These are phyloP conservation scores for Trichomonascaceae sp. DNA, from an alignment of 1,139 yeast genomes.

Conservation along the genomic window DNA sequence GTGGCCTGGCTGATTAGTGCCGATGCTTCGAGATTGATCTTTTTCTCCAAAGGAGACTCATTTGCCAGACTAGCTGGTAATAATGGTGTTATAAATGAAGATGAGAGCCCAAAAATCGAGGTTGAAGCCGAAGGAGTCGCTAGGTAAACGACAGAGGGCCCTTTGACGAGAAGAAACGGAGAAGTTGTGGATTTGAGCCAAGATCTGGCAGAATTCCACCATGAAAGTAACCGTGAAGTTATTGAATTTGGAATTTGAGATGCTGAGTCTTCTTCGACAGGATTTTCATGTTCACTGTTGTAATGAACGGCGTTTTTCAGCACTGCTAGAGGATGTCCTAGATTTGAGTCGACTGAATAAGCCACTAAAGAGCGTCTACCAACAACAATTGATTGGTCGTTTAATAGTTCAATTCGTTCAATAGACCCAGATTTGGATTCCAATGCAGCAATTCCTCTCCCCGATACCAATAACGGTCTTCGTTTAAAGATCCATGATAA, in stretches of 20 bases:
- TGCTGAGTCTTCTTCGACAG: not conserved
- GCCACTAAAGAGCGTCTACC: conserved; percentile 31
- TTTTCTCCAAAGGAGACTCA: conserved; percentile 6
- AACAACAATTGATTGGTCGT: conserved; percentile 32
- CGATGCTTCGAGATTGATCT: conserved; percentile 11
- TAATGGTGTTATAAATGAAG: not conserved
- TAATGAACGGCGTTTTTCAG: conserved; percentile 1
- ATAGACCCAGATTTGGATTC: conserved; percentile 30
- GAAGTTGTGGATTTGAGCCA: conserved; percentile 2
- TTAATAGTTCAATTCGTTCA: conserved; percentile 28
- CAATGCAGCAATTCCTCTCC: conserved; percentile 35
- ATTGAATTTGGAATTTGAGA: not conserved
- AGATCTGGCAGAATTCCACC: not conserved
- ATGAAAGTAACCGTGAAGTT: not conserved
- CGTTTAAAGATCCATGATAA: conserved; percentile 18
- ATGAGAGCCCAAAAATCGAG: not conserved
- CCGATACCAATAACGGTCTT: conserved; percentile 30
- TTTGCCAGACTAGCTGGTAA: conserved; percentile 2
- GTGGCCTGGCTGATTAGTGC: conserved; percentile 12
- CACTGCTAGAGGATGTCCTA: conserved; percentile 2
- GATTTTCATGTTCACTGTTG: not conserved
- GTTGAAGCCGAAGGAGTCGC: conserved; percentile 1
- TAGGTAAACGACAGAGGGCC: conserved; percentile 3
- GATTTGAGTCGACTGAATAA: conserved; percentile 30
- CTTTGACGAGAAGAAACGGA: conserved; percentile 5